A percentile compares a stretch with the other conserved stretches of the same genome.
phyloP scores from a whole-genome alignment of 352 stramenopile species.

The Globisporangium iwayamae region DNA sequence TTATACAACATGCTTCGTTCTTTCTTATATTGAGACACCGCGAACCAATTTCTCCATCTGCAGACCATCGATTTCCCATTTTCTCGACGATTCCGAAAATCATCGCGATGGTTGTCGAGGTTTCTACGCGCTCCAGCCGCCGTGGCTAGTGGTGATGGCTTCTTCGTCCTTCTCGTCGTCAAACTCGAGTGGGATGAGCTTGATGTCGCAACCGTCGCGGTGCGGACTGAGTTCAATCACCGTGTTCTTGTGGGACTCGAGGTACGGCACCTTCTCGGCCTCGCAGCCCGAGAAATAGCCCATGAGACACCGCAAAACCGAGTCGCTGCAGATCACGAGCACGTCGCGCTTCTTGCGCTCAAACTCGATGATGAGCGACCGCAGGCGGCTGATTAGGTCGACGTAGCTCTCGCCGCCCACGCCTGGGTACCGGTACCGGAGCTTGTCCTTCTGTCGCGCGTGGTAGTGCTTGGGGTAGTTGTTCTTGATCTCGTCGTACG shows the following conservation, averaged over 20 bases:
- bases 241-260: slow-evolving; percentile 65
- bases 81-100: neutral
- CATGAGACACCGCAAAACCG: slow-evolving; percentile 71
- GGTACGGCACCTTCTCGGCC: slow-evolving; percentile 64
- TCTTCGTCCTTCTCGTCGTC: slow-evolving; percentile 25
- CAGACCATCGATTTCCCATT: neutral
- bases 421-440: slow-evolving; percentile 88
- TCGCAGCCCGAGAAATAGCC: slow-evolving; percentile 79
- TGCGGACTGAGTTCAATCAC: slow-evolving; percentile 81
- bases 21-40: neutral
- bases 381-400: slow-evolving; percentile 90
- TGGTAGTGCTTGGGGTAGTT: slow-evolving; percentile 88
- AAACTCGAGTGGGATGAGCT: slow-evolving; percentile 73
- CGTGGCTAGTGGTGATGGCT: neutral
- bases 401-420: slow-evolving; percentile 92
- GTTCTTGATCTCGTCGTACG: slow-evolving; percentile 75
- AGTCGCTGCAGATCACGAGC: slow-evolving; percentile 83
- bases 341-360: slow-evolving; percentile 87
- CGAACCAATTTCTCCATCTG: neutral
- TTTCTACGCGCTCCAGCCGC: neutral
- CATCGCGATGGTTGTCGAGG: neutral
- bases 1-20: neutral
- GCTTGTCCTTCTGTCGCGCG: slow-evolving; percentile 86
- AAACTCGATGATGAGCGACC: slow-evolving; percentile 92
- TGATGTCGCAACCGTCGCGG: slow-evolving; percentile 81